A percentile compares a stretch with the other conserved stretches of the same genome.
These are phyloP conservation scores for Sicyos baderoa DNA, from an alignment of 306 rosid species.

Conservation along the genomic window DNA sequence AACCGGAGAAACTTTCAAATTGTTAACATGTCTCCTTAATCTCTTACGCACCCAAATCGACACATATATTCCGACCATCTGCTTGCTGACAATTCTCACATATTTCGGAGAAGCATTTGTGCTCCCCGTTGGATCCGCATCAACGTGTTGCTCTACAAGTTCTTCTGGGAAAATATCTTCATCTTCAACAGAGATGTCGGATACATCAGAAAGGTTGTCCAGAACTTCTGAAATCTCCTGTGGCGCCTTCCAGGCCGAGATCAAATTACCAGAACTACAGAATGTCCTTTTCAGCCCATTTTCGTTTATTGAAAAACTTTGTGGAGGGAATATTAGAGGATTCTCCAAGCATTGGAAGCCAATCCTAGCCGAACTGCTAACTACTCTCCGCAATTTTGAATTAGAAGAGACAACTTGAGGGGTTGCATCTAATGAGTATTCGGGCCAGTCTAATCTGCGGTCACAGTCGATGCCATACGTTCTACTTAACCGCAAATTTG, in stretches of 20 bases:
- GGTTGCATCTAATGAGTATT: conserved; percentile 63
- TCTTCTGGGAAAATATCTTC: conserved; percentile 40
- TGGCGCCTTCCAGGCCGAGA: conserved; percentile 35
- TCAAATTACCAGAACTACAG: conserved; percentile 59
- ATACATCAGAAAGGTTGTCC: conserved; percentile 43
- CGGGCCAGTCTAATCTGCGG: conserved; percentile 78
- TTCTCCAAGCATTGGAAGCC: conserved; percentile 46
- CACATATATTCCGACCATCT: conserved; percentile 92
- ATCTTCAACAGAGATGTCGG: conserved; percentile 35
- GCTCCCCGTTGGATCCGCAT: conserved; percentile 22
- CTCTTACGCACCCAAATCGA: conserved; percentile 89
- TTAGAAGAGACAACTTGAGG: conserved; percentile 52
- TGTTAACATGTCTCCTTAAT: conserved; percentile 78
- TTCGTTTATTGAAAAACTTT: conserved; percentile 18
- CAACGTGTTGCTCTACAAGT: conserved; percentile 24
- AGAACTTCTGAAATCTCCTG: conserved; percentile 37
- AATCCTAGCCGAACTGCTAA: conserved; percentile 72
- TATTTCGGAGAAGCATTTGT: conserved; percentile 39
- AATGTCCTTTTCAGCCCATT: conserved; percentile 46
- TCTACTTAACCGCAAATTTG: conserved; percentile 45
- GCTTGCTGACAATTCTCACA: conserved; percentile 87
- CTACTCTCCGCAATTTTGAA: conserved; percentile 63
- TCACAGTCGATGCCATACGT: conserved; percentile 50
- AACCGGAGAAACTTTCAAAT: conserved; percentile 79
- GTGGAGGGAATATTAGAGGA: conserved; percentile 26